Evolutionary conservation across 208 protist species (phyloP).

Genomic region (Crithidia fasciculata): DNA sequence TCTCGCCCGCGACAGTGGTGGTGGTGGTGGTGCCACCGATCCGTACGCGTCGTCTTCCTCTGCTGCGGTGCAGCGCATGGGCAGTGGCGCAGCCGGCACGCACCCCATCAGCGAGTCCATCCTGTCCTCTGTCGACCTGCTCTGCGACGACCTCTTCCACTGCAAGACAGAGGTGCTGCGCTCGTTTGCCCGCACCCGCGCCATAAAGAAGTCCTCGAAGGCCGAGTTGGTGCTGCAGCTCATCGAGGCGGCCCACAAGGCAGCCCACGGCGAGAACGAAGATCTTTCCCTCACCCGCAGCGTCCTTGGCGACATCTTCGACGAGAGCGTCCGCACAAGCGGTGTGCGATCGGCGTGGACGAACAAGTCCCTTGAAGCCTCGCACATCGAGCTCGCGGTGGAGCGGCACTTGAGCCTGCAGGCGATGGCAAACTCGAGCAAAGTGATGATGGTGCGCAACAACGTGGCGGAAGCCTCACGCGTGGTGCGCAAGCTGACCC

Average conservation of each 20-base stretch:
- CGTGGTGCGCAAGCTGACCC: constrained; percentile 74
- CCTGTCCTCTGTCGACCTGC: constrained; percentile 74
- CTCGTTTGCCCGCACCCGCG: constrained; percentile 75
- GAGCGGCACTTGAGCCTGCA: constrained; percentile 77
- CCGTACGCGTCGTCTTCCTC: neutral
- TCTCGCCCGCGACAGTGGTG: constrained; percentile 36
- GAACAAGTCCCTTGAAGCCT: constrained; percentile 88
- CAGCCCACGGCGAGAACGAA: constrained; percentile 84
- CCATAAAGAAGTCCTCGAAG: constrained; percentile 52
- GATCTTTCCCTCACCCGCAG: constrained; percentile 78
- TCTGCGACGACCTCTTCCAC: constrained; percentile 90
- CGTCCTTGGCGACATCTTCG: constrained; percentile 85
- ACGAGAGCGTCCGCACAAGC: constrained; percentile 84
- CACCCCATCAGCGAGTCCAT: constrained; percentile 47
- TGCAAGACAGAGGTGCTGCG: constrained; percentile 86
- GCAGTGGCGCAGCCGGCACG: neutral
- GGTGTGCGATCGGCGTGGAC: constrained; percentile 83
- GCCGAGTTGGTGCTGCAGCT: constrained; percentile 80
- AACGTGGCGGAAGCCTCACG: constrained; percentile 63
- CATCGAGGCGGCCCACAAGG: constrained; percentile 66
- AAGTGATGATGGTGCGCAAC: constrained; percentile 82
- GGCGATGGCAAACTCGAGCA: constrained; percentile 77
- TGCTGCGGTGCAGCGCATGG: neutral
- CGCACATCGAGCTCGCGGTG: constrained; percentile 87
- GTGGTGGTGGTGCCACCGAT: neutral